A percentile compares a stretch with the other conserved stretches of the same genome.
Evolutionary conservation across 2,329 filamentous ascomycete species (phyloP).

Genomic region (Sporothrix pallida): DNA sequence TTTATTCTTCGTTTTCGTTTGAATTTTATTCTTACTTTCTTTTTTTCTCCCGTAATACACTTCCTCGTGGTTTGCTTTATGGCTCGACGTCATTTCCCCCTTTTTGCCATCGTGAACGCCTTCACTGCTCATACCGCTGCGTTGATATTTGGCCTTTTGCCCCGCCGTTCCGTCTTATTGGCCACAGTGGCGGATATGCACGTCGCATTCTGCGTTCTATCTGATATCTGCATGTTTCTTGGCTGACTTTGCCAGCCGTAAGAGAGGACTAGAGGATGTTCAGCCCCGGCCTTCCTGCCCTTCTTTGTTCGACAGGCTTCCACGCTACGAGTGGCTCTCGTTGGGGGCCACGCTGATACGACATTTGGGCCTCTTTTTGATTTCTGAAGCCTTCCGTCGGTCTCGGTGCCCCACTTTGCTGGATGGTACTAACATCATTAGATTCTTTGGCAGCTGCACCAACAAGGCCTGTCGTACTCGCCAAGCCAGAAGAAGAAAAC

Average conservation of each 20-base stretch:
- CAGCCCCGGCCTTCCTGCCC: too few relatives aligned
- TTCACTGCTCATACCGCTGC: not conserved
- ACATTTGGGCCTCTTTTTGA: too few relatives aligned
- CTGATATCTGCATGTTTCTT: not conserved
- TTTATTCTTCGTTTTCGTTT: too few relatives aligned
- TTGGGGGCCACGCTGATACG: too few relatives aligned
- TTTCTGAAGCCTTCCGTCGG: too few relatives aligned
- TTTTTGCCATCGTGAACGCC: not conserved
- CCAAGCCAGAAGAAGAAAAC: not conserved
- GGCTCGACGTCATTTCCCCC: not conserved
- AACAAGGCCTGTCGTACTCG: not conserved
- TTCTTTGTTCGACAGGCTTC: too few relatives aligned
- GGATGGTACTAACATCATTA: too few relatives aligned
- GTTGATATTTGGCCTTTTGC: not conserved
- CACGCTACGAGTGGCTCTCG: too few relatives aligned
- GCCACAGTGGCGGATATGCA: not conserved
- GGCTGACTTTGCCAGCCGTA: not conserved
- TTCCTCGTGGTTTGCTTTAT: not conserved
- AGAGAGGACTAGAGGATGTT: not conserved
- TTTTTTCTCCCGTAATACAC: not conserved
- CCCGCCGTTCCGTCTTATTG: not conserved
- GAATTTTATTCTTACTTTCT: not conserved
- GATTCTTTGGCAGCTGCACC: not conserved
- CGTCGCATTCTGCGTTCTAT: not conserved
- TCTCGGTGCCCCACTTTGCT: not conserved